Evolutionary conservation across 1,284 basidiomycete species (phyloP).

Genomic region (Cryptococcus sp.): DNA sequence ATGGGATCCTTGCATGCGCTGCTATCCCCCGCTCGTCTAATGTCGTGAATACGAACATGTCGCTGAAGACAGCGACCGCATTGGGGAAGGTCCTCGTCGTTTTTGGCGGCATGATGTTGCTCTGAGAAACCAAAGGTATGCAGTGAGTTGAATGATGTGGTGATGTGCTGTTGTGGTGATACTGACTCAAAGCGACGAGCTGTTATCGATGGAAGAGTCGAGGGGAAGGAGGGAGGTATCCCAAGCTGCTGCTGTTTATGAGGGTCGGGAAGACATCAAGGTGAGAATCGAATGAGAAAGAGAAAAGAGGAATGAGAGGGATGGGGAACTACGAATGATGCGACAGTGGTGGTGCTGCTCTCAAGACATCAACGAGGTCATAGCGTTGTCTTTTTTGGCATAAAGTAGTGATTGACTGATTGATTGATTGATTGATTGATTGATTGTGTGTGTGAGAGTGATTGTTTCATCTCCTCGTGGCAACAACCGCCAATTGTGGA

Average conservation of each 20-base stretch:
- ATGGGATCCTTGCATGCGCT: conserved; percentile 23
- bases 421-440: neutral
- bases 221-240: conserved; percentile 1
- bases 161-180: neutral
- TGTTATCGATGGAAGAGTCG: neutral
- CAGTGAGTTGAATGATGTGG: conserved; percentile 3
- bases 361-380: neutral
- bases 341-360: neutral
- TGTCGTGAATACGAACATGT: conserved; percentile 48
- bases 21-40: conserved; percentile 29
- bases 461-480: too few relatives aligned
- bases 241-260: neutral
- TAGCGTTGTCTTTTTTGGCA: too few relatives aligned
- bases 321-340: neutral
- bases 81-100: conserved; percentile 32
- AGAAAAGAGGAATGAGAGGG: neutral
- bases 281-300: neutral
- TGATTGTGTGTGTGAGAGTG: neutral
- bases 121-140: neutral
- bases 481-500: too few relatives aligned
- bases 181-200: too few relatives aligned
- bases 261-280: neutral
- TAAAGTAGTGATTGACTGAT: too few relatives aligned
- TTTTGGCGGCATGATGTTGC: conserved; percentile 1
- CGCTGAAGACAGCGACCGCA: conserved; percentile 38